A percentile compares a stretch with the other conserved stretches of the same genome.
Evolutionary conservation across 2,329 filamentous ascomycete genomes (phyloP).

Genomic region (Amesomyces nigricolor): DNA sequence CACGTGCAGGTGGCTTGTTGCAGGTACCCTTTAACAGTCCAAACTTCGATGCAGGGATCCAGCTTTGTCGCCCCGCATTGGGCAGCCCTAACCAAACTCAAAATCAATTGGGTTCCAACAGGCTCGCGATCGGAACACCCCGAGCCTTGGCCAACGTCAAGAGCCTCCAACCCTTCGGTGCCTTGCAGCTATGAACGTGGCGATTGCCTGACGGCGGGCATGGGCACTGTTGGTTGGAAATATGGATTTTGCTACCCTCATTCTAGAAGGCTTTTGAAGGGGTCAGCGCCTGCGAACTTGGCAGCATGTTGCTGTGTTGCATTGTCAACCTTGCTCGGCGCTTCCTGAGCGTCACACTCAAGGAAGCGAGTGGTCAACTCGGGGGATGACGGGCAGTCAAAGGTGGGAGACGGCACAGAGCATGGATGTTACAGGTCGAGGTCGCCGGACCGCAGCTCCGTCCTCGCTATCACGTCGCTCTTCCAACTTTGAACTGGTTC

Average conservation of each 20-base stretch:
- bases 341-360: too few species aligned
- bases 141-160: conserved; percentile 11
- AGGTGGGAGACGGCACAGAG: too few species aligned
- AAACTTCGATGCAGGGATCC: background rate
- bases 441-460: background rate
- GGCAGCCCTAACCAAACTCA: conserved; percentile 1
- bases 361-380: too few species aligned
- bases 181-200: background rate
- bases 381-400: too few species aligned
- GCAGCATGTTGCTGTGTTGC: too few species aligned
- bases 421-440: background rate
- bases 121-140: background rate
- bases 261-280: too few species aligned
- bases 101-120: conserved; percentile 6
- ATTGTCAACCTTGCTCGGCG: too few species aligned
- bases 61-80: background rate
- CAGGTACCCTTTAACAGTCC: background rate
- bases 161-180: background rate
- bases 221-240: background rate
- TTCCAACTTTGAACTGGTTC: background rate
- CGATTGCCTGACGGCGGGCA: background rate
- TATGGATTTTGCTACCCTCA: background rate
- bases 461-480: background rate
- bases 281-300: too few species aligned
- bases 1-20: too few species aligned